A percentile compares a stretch with the other conserved stretches of the same genome.
These are phyloP conservation scores for Aspergillus latus DNA, from an alignment of 2,329 filamentous ascomycete species.

Conservation along the genomic window DNA sequence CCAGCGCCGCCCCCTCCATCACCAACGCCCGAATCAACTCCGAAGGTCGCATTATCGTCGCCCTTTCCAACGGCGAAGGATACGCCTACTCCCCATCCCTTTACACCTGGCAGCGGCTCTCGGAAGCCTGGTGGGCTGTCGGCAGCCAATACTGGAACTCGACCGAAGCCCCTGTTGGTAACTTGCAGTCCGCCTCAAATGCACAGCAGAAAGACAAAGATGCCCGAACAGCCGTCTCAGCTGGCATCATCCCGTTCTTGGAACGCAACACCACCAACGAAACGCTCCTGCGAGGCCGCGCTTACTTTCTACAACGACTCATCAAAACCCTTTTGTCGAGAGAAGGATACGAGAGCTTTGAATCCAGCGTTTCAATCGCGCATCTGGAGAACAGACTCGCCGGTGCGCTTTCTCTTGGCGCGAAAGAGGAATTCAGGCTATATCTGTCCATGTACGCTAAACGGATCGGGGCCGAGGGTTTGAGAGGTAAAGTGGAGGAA, in stretches of 20 bases:
- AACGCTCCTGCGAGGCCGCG: constrained; percentile 84
- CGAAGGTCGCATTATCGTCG: constrained; percentile 81
- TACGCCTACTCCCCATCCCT: constrained; percentile 84
- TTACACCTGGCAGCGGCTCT: constrained; percentile 92
- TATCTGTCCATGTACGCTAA: constrained; percentile 99
- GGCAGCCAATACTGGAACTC: constrained; percentile 99
- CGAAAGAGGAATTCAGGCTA: constrained; percentile 87
- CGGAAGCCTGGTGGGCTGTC: constrained; percentile 96
- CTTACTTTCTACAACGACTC: constrained; percentile 85
- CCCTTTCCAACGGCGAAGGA: constrained; percentile 89
- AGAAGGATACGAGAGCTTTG: constrained; percentile 89
- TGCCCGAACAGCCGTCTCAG: constrained; percentile 65
- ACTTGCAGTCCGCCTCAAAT: constrained; percentile 67
- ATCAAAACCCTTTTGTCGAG: constrained; percentile 85
- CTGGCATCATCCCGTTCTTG: constrained; percentile 87
- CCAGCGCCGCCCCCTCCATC: constrained; percentile 76
- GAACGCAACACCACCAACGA: constrained; percentile 95
- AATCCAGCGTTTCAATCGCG: constrained; percentile 86
- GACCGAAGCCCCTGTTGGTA: constrained; percentile 83
- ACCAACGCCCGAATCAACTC: constrained; percentile 91
- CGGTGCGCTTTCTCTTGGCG: constrained; percentile 77
- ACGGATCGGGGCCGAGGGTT: constrained; percentile 83
- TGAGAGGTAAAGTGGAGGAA: constrained; percentile 88
- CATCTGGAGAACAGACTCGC: constrained; percentile 94
- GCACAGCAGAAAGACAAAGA: constrained; percentile 56